A percentile compares a stretch with the other conserved stretches of the same genome.
These are phyloP conservation scores for Epichloe bromicola DNA, from an alignment of 2,329 filamentous ascomycete species.

Conservation along the genomic window DNA sequence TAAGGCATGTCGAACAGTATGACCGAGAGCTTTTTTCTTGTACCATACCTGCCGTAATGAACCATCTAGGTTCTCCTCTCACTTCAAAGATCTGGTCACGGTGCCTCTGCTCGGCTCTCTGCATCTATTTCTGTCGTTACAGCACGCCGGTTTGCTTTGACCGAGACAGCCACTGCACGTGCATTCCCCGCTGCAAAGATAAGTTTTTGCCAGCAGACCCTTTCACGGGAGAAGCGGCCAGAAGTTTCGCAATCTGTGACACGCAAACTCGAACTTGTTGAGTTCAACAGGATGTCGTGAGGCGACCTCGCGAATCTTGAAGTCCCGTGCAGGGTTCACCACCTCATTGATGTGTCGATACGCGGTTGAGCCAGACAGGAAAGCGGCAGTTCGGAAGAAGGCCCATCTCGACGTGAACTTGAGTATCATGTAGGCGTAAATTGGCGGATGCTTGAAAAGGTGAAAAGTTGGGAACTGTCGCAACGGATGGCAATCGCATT, in stretches of 20 bases:
- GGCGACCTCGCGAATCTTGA: constrained; percentile 23
- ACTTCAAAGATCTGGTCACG: too few species aligned
- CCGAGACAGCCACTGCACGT: too few species aligned
- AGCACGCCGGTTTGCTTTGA: too few species aligned
- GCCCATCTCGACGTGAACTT: constrained; percentile 29
- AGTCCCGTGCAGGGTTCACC: constrained; percentile 28
- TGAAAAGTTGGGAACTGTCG: constrained; percentile 15
- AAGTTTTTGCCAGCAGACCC: too few species aligned
- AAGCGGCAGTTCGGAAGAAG: constrained; percentile 25
- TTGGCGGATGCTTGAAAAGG: constrained; percentile 9
- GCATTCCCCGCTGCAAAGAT: too few species aligned
- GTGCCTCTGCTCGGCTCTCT: too few species aligned
- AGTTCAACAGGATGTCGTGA: constrained; percentile 23
- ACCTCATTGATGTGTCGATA: constrained; percentile 24
- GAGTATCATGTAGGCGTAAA: constrained; percentile 29
- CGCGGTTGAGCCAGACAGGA: constrained; percentile 15
- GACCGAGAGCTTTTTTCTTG: too few species aligned
- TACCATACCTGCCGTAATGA: too few species aligned
- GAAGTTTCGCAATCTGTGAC: constrained; percentile 13
- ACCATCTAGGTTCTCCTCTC: too few species aligned
- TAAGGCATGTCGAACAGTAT: too few species aligned
- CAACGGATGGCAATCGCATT: constrained; percentile 23
- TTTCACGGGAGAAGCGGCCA: constrained; percentile 24
- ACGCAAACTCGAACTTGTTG: constrained; percentile 17
- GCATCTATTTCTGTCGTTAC: too few species aligned